Conservation (phyloP, 805 yeast species). For the Hanseniaspora pseudoguilliermondii region DNA sequence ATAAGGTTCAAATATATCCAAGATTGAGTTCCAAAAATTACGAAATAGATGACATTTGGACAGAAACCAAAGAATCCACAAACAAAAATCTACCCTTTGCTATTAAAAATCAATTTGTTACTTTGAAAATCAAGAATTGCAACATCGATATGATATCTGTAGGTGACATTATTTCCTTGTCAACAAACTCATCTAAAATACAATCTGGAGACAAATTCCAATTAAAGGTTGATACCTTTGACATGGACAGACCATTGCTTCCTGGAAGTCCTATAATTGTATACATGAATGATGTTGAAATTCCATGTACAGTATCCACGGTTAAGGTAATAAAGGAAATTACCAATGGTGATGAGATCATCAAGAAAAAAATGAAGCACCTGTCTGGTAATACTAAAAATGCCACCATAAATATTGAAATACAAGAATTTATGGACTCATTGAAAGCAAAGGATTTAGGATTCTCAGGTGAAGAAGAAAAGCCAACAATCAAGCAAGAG, state of each 20-base stretch:
- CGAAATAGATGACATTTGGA: conserved; percentile 10
- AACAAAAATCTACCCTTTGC: conserved; percentile 25
- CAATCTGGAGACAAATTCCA: conserved; percentile 23
- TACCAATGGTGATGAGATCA: conserved; percentile 69
- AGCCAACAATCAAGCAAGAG: not conserved
- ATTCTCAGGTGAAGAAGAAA: conserved; percentile 43
- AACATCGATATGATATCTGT: conserved; percentile 37
- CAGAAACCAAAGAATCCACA: conserved; percentile 7
- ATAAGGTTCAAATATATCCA: conserved; percentile 3
- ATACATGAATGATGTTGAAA: conserved; percentile 62
- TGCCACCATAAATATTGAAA: conserved; percentile 91
- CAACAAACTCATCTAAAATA: not conserved
- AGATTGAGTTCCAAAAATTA: conserved; percentile 4
- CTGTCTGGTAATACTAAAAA: conserved; percentile 78
- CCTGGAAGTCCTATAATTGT: conserved; percentile 69
- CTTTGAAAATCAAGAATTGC: conserved; percentile 30
- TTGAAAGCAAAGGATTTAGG: conserved; percentile 22
- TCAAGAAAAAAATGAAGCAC: conserved; percentile 87
- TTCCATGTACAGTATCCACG: conserved; percentile 41
- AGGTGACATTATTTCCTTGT: conserved; percentile 46
- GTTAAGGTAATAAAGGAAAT: conserved; percentile 35
- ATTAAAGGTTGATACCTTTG: conserved; percentile 54
- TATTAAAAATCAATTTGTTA: conserved; percentile 43
- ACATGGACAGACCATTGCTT: conserved; percentile 55
- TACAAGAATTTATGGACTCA: conserved; percentile 61